phyloP scores from a whole-genome alignment of 176 grass and related monocot genomes.

The Puccinellia tenuiflora region DNA sequence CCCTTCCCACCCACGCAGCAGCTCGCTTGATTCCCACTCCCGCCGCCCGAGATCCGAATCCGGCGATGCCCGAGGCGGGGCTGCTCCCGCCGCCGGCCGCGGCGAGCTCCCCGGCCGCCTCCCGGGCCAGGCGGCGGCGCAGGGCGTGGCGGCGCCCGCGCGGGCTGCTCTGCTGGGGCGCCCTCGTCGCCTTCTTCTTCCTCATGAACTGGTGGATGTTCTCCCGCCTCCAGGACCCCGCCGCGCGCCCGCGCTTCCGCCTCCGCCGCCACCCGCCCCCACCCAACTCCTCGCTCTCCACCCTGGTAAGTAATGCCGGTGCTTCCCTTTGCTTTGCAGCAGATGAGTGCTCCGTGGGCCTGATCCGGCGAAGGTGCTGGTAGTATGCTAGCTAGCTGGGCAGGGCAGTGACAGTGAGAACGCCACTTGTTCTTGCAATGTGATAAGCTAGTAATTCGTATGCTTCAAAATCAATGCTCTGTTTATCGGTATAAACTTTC shows the following conservation, averaged over 20 bases:
- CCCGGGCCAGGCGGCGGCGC: slow-evolving; percentile 26
- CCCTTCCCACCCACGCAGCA: not conserved
- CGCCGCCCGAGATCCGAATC: slow-evolving; percentile 23
- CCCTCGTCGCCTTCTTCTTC: slow-evolving; percentile 83
- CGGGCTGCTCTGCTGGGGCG: slow-evolving; percentile 51
- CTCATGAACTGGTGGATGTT: slow-evolving; percentile 99
- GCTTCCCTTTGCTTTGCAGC: not conserved
- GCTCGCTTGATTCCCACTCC: slow-evolving; percentile 1
- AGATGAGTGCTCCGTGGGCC: not conserved
- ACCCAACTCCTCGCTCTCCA: slow-evolving; percentile 19
- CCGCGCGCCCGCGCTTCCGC: slow-evolving; percentile 32
- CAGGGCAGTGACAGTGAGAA: no score
- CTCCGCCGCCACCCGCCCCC: slow-evolving; percentile 28
- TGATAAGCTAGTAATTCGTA: not conserved
- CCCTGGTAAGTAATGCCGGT: slow-evolving; percentile 28
- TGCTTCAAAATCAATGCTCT: not conserved
- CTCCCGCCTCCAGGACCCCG: slow-evolving; percentile 85
- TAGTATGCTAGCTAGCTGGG: not conserved
- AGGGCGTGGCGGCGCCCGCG: slow-evolving; percentile 51
- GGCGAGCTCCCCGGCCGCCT: slow-evolving; percentile 15
- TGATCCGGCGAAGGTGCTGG: not conserved
- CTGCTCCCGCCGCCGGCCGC: slow-evolving; percentile 14
- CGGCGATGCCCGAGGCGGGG: slow-evolving; percentile 15
- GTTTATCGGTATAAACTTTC: not conserved
- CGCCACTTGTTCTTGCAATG: not conserved